A percentile compares a stretch with the other conserved stretches of the same genome.
Conservation (phyloP, 495 filamentous ascomycete species). For the Talaromyces stipitatus region DNA sequence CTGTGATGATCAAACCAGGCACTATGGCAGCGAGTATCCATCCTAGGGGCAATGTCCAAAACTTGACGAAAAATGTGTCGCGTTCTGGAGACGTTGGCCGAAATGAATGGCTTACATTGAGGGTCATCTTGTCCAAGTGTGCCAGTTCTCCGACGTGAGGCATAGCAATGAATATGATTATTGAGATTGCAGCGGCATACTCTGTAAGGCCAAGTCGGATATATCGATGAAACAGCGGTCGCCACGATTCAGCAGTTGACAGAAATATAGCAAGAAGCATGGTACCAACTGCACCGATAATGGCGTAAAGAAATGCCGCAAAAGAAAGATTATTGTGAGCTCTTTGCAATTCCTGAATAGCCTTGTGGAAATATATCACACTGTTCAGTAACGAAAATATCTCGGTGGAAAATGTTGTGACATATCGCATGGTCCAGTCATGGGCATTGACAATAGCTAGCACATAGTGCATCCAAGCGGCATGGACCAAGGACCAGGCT, state of each 20-base stretch:
- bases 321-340: conserved; percentile 51
- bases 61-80: conserved; percentile 53
- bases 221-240: conserved; percentile 58
- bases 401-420: conserved; percentile 64
- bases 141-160: conserved; percentile 60
- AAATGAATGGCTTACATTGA: conserved; percentile 52
- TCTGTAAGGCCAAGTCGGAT: conserved; percentile 57
- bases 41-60: conserved; percentile 53
- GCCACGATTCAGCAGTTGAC: conserved; percentile 57
- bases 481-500: conserved; percentile 68
- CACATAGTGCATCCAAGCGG: conserved; percentile 62
- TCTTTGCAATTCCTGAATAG: conserved; percentile 59
- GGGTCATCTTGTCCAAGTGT: conserved; percentile 51
- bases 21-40: conserved; percentile 62
- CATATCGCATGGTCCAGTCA: conserved; percentile 72
- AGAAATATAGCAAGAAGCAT: conserved; percentile 61
- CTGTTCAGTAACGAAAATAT: conserved; percentile 66
- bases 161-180: conserved; percentile 60
- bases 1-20: conserved; percentile 59
- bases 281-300: conserved; percentile 63
- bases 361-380: conserved; percentile 72
- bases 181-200: conserved; percentile 66
- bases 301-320: conserved; percentile 62
- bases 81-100: conserved; percentile 51
- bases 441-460: conserved; percentile 66